Evolutionary conservation across 2,329 filamentous ascomycete species (phyloP), one percentile per base, ranked within the genome.

Genomic region (Sclerotinia sclerotiorum): DNA sequence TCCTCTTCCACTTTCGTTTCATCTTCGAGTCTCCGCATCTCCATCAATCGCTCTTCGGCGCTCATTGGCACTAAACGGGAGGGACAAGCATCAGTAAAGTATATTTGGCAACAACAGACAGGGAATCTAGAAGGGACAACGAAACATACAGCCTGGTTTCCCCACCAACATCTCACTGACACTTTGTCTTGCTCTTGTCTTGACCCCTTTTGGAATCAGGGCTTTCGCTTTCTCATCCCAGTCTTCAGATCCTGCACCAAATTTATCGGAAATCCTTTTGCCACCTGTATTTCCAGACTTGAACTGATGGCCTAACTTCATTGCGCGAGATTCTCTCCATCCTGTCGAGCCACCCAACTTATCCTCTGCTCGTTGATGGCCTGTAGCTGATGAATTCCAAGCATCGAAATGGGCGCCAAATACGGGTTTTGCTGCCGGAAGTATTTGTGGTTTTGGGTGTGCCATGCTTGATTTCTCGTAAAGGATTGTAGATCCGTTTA

Each of bases 281-380:
- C 87, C 87, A 61, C 88, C 86, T 5, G 82, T 81, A n/a, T 81
- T 77, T 10, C 85, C 85, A 27, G 82, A 82, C 29, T 81, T 80
- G 77, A 92, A 92, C 78, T 96, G 93, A 74, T 83, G 82, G 58
- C 84, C 83, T 51, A 97, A 82, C 79, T 94, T 95, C 66, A 83
- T 79, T 56, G 83, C 85, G 54, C 92, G 86, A 19, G 87, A 90
- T 63, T 88, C 83, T 32, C 91, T 88, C 92, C 93, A 96, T 76
- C 86, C 84, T 72, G 81, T 88, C 73, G 83, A 85, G 32, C 85
- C 84, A 2, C 86, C 85, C 1, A 90, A 83, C 4, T 82, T 80
- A 69, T 87, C 88, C 69, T 94, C 90, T 54, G 91, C 87, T 52
- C 88, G 85, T 79, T 97, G 93, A 77, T 97, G 92, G 57, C 92